These are phyloP conservation scores for Coniosporium apollinis DNA, from an alignment of 495 filamentous ascomycete species.

Conservation along the genomic window DNA sequence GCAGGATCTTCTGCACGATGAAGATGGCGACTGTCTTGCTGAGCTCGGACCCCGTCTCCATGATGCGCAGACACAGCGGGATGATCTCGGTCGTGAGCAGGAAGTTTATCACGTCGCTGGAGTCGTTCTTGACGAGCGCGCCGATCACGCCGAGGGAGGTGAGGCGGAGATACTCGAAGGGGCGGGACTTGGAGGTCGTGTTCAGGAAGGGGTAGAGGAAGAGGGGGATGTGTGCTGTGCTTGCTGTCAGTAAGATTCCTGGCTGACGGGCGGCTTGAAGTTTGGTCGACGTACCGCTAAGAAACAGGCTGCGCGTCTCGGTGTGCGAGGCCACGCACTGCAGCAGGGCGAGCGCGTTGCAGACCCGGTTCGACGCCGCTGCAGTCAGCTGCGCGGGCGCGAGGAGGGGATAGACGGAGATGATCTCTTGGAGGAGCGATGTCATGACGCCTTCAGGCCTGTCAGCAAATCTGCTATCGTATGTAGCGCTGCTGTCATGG, in stretches of 20 bases:
- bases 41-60: conserved; percentile 97
- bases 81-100: conserved; percentile 98
- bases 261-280: background rate
- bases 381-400: conserved; percentile 95
- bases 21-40: conserved; percentile 99
- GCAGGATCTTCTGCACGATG: conserved; percentile 98
- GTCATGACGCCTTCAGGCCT: conserved; percentile 76
- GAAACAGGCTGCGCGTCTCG: conserved; percentile 81
- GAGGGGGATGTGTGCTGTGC: conserved; percentile 84
- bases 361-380: conserved; percentile 90
- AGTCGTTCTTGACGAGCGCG: conserved; percentile 97
- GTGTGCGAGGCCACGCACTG: conserved; percentile 98
- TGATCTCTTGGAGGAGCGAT: conserved; percentile 92
- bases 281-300: conserved; percentile 49
- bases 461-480: background rate
- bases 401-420: conserved; percentile 90
- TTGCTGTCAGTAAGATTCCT: conserved; percentile 3
- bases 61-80: conserved; percentile 91
- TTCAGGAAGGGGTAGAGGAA: conserved; percentile 98
- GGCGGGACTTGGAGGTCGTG: conserved; percentile 93
- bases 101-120: conserved; percentile 96
- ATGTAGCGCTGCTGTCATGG: background rate
- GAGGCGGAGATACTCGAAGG: conserved; percentile 94
- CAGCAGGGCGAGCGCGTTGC: conserved; percentile 89
- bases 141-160: conserved; percentile 98